Conservation (phyloP, 2,329 filamentous ascomycete species). For the Fusarium buxicola region DNA sequence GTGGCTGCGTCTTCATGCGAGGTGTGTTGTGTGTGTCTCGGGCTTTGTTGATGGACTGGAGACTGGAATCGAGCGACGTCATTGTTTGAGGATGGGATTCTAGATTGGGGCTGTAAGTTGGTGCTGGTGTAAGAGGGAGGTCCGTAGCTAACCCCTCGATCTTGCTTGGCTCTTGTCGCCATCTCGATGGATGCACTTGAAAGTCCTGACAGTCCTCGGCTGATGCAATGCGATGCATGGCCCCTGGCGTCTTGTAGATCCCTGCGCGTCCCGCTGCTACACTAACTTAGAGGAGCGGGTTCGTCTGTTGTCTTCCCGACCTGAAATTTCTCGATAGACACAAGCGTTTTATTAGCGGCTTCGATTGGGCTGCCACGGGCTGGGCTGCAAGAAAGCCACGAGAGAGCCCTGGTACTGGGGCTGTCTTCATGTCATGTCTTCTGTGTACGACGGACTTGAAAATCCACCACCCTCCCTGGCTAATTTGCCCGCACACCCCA, state of each 20-base stretch:
- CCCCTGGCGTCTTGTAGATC: slow-evolving; percentile 33
- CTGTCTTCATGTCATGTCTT: background rate
- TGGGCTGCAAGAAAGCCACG: background rate
- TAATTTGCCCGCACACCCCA: slow-evolving; percentile 32
- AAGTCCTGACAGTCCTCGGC: slow-evolving; percentile 10
- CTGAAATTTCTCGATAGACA: slow-evolving; percentile 28
- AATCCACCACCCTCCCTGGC: slow-evolving; percentile 34
- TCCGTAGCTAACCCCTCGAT: slow-evolving; percentile 3
- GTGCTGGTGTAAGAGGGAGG: slow-evolving; percentile 8
- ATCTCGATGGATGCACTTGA: slow-evolving; percentile 9
- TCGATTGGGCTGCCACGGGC: slow-evolving; percentile 5
- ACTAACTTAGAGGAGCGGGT: background rate
- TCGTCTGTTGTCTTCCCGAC: slow-evolving; percentile 9
- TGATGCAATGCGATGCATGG: slow-evolving; percentile 35
- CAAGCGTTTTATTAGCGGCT: slow-evolving; percentile 19
- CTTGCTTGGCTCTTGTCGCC: background rate
- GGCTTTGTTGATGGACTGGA: slow-evolving; percentile 21
- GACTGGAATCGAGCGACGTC: slow-evolving; percentile 20
- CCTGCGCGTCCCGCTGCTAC: slow-evolving; percentile 17
- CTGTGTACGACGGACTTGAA: slow-evolving; percentile 7
- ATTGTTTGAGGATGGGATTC: slow-evolving; percentile 12
- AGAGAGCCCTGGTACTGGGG: background rate
- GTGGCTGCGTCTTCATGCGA: slow-evolving; percentile 34
- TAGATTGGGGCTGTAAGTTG: slow-evolving; percentile 1
- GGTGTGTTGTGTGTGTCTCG: slow-evolving; percentile 16